Evolutionary conservation across 78 protist genomes (phyloP).

Genomic region (Tieghemostelium lacteum): DNA sequence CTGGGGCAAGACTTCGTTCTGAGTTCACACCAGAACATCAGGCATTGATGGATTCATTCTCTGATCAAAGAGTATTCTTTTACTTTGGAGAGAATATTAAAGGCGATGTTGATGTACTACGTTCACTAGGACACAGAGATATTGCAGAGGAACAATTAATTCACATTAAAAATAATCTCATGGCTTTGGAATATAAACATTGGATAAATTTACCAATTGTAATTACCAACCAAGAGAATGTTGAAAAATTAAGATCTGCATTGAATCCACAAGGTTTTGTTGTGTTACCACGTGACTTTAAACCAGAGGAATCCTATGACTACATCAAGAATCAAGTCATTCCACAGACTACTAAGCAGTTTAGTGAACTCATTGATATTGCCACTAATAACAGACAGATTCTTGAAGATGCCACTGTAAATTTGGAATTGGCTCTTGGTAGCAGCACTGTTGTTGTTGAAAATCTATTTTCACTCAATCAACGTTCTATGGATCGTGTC

Average conservation of each 20-base stretch:
- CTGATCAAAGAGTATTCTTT: constrained; percentile 45
- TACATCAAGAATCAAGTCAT: constrained; percentile 38
- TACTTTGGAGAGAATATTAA: constrained; percentile 48
- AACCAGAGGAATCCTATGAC: not conserved
- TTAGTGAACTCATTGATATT: not conserved
- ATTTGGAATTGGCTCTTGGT: constrained; percentile 21
- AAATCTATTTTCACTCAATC: constrained; percentile 66
- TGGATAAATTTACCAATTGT: constrained; percentile 54
- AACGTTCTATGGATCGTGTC: constrained; percentile 30
- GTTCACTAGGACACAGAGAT: constrained; percentile 15
- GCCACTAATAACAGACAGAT: not conserved
- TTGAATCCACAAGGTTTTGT: constrained; percentile 34
- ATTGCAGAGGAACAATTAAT: constrained; percentile 29
- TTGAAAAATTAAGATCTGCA: not conserved
- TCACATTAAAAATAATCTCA: constrained; percentile 22
- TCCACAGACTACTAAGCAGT: constrained; percentile 21
- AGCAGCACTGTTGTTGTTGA: constrained; percentile 39
- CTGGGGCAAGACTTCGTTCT: not conserved
- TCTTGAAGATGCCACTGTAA: constrained; percentile 18
- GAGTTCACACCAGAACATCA: constrained; percentile 4
- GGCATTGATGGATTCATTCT: constrained; percentile 6
- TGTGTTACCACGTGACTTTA: constrained; percentile 21
- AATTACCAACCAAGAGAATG: not conserved
- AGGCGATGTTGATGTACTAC: constrained; percentile 57
- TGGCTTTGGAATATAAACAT: constrained; percentile 25